Evolutionary conservation across 345 rosid species (phyloP).

Genomic region (Aethionema arabicum): DNA sequence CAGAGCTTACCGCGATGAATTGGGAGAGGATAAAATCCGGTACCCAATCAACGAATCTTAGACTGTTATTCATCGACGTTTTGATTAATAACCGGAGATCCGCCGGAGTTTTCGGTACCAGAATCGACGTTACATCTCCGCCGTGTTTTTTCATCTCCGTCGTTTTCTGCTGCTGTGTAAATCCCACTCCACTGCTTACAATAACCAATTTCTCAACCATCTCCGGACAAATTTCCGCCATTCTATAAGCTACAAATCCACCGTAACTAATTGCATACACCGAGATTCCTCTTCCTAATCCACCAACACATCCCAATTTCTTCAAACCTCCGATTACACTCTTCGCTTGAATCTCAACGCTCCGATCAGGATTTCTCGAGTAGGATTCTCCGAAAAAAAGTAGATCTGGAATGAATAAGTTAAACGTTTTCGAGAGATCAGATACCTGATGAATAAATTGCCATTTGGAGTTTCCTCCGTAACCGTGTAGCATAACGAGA

Average conservation of each 20-base stretch:
- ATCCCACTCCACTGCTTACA: conserved; percentile 59
- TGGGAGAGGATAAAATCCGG: conserved; percentile 60
- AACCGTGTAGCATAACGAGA: conserved; percentile 72
- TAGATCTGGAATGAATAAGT: conserved; percentile 64
- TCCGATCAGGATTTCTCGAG: conserved; percentile 43
- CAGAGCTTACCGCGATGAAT: conserved; percentile 57
- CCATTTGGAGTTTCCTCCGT: conserved; percentile 68
- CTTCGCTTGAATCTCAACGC: conserved; percentile 56
- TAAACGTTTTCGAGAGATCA: conserved; percentile 51
- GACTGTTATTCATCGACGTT: conserved; percentile 41
- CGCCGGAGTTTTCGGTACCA: conserved; percentile 49
- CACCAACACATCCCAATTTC: conserved; percentile 48
- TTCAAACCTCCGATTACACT: conserved; percentile 54
- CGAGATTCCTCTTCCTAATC: conserved; percentile 19
- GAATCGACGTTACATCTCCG: conserved; percentile 45
- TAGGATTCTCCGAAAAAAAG: conserved; percentile 62
- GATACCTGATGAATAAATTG: conserved; percentile 62
- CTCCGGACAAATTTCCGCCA: conserved; percentile 56
- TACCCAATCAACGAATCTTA: conserved; percentile 39
- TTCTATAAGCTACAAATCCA: conserved; percentile 68
- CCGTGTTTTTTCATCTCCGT: conserved; percentile 47
- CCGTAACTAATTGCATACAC: conserved; percentile 75
- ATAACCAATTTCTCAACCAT: conserved; percentile 67
- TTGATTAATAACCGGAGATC: conserved; percentile 51
- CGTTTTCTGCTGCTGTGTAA: conserved; percentile 44